Evolutionary conservation across 371 early-diverging fungal species (phyloP), one percentile per base, ranked within the genome.

Genomic region (Mortierella sp.): DNA sequence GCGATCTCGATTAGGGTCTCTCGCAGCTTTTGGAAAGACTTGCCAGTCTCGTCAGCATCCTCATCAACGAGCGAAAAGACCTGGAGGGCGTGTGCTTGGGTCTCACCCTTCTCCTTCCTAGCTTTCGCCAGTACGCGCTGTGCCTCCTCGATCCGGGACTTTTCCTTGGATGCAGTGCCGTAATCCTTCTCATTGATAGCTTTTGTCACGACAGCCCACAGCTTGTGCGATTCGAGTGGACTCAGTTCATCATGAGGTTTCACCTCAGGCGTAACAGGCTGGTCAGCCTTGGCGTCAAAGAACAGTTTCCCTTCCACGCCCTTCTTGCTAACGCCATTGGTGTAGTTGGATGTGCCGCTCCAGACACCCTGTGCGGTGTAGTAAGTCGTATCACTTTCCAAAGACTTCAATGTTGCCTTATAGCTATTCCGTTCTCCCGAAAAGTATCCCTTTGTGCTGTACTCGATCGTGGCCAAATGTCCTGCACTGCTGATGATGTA

Each of bases 401-500:
- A 49, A 1, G 77, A 44, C 45, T 80, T 84, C 44, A 93, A 72
- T 6, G 67, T 71, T 16, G 91, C 94, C 70, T 93, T 90, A 80
- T 93, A 90, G 60, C 87, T 86, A 70, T 93, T 88, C 46, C 91
- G 86, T 59, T 91, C 91, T 50, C 94, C 94, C 17, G 89, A 88
- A 64, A 93, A 87, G 88, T 89, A 93, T 8, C 92, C 90, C 72
- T 88, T 91, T 31, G 90, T 86, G 47, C 87, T 81, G 72, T 90
- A 93, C 64, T 92, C 90, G 73, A 94, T 88, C 48, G 85, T 79
- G 39, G 92, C 83, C 52, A 81, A 76, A 49, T 71, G 84, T n/a
- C 94, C 93, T 51, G 80, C 80, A 48, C 82, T 83, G 41, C 88
- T 89, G 50, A 86, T 85, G 55, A 93, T 88, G 59, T 85, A 86